Evolutionary conservation across 768 basidiomycete genomes (phyloP).

Genomic region (Boletus patriciae): DNA sequence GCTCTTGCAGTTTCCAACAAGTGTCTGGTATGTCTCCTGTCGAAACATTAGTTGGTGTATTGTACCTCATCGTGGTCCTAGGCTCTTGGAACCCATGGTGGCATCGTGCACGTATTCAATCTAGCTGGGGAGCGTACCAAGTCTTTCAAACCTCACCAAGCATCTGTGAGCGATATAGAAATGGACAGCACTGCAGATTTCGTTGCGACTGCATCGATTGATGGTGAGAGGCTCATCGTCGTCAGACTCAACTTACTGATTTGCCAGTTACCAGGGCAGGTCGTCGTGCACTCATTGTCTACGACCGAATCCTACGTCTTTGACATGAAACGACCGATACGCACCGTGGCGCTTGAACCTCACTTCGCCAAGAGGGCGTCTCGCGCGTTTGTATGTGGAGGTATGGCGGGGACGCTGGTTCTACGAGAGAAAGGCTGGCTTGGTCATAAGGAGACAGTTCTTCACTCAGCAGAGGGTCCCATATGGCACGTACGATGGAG

Average conservation of each 20-base stretch:
- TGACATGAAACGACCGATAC: conserved; percentile 90
- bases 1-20: conserved; percentile 74
- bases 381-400: conserved; percentile 86
- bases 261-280: conserved; percentile 65
- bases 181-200: conserved; percentile 87
- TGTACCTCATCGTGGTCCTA: conserved; percentile 31
- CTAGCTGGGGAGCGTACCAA: conserved; percentile 79
- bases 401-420: conserved; percentile 84
- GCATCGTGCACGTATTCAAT: conserved; percentile 86
- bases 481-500: conserved; percentile 93
- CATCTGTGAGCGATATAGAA: conserved; percentile 81
- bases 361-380: conserved; percentile 77
- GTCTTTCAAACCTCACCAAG: conserved; percentile 87
- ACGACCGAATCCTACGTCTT: conserved; percentile 80
- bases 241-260: conserved; percentile 55
- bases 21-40: conserved; percentile 53
- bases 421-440: conserved; percentile 95
- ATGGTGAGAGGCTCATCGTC: conserved; percentile 56
- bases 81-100: conserved; percentile 91
- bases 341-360: conserved; percentile 87
- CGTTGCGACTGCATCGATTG: conserved; percentile 88
- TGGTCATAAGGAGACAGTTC: conserved; percentile 84
- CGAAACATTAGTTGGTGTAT: not conserved
- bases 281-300: conserved; percentile 80
- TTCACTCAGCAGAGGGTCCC: conserved; percentile 87